Evolutionary conservation across 352 stramenopile species (phyloP), one percentile per base, ranked within the genome.

Genomic region (Saprolegnia parasitica): DNA sequence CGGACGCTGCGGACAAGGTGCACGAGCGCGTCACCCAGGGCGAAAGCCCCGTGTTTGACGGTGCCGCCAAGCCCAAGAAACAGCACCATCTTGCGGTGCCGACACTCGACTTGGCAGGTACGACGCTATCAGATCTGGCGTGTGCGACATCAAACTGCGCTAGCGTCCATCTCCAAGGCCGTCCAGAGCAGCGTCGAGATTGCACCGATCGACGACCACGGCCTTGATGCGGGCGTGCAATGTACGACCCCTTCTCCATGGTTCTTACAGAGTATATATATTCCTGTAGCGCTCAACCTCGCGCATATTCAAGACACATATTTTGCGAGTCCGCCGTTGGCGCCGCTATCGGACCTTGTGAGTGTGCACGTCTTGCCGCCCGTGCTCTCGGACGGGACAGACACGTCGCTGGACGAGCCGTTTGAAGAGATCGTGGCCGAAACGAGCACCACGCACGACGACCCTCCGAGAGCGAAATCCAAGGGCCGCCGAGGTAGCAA

Each of bases 221-320:
- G 24, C 35, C 35, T 40, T 8, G 52, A 60, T 9, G 13, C 52
- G 13, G 10, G 13, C 13, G 35, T 35, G 11, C 35, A 35, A 3
- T 16, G 52, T 60, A 24, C 13, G 52, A 16, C 13, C 20, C n/a
- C n/a, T n/a, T n/a, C n/a, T n/a, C n/a, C n/a, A n/a, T n/a, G n/a
- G n/a, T n/a, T n/a, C n/a, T n/a, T n/a, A n/a, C n/a, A n/a, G n/a
- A n/a, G 21, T 52, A 20, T 52, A 18, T 52, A 52, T 52, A 18
- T 52, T 58, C 8, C 32, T 58, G 52, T 60, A 60, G 52, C 24
- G 24, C 40, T 52, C 20, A 18, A 66, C 46, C 6, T 52, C 4
- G 50, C 58, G 9, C 58, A 26, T 3, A 42, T 70, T 26, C 63
- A 70, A 57, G 63, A 70, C 63, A 52, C 63, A 8, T 70, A 70